Conservation (phyloP, 352 stramenopile species). For the Pythium sukuiense region DNA sequence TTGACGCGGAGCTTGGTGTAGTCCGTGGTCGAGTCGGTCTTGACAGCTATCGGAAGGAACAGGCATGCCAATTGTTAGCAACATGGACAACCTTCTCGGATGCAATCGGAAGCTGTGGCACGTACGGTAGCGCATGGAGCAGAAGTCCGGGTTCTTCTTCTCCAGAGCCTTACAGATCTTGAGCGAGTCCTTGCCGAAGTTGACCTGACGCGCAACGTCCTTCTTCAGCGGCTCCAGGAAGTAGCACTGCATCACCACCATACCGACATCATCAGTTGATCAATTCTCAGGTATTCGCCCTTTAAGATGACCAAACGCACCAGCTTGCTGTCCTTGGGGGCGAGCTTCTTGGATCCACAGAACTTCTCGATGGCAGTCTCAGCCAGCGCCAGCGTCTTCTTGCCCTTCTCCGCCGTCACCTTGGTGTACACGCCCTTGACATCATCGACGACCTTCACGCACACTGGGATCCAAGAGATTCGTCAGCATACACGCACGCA, state of each 20-base stretch:
- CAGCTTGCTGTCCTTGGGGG: conserved; percentile 91
- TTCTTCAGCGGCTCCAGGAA: conserved; percentile 94
- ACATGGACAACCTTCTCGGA: no score
- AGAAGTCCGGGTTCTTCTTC: conserved; percentile 95
- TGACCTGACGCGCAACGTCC: conserved; percentile 91
- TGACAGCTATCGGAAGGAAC: conserved; percentile 65
- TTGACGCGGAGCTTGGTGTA: conserved; percentile 95
- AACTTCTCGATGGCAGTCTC: conserved; percentile 86
- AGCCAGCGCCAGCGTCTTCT: conserved; percentile 77
- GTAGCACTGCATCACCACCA: conserved; percentile 83
- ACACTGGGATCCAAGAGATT: conserved; percentile 60
- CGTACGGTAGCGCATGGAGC: conserved; percentile 93
- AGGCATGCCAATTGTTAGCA: neutral
- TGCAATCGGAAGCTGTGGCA: no score
- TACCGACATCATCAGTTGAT: neutral
- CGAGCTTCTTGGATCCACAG: conserved; percentile 79
- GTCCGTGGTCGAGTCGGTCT: conserved; percentile 93
- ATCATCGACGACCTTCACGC: conserved; percentile 89
- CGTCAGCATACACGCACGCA: neutral
- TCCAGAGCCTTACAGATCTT: conserved; percentile 94
- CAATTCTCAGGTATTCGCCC: neutral
- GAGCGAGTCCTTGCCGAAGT: conserved; percentile 90
- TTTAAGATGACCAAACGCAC: conserved; percentile 33
- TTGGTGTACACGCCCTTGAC: conserved; percentile 73
- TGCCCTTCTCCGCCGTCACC: conserved; percentile 68